Conservation (phyloP, 108 stramenopile genomes). For the Fistulifera pelliculosa region DNA sequence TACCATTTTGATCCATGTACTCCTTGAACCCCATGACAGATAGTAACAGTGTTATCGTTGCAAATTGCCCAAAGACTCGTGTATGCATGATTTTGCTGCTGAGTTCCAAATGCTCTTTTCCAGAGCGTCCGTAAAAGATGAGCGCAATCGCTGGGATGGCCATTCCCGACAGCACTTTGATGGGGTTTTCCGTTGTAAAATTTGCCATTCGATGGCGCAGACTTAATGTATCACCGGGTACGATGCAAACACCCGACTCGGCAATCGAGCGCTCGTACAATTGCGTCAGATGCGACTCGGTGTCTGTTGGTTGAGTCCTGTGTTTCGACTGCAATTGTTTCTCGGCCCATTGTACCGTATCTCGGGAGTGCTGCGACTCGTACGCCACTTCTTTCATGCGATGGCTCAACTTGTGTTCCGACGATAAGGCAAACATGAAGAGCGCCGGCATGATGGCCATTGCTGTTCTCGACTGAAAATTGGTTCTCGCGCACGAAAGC, state of each 20-base stretch:
- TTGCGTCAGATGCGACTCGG: conserved; percentile 26
- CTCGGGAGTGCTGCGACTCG: conserved; percentile 44
- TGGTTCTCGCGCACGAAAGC: conserved; percentile 24
- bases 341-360: conserved; percentile 71
- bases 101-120: conserved; percentile 54
- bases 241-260: conserved; percentile 60
- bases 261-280: conserved; percentile 43
- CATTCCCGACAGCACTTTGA: conserved; percentile 49
- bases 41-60: conserved; percentile 58
- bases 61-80: conserved; percentile 80
- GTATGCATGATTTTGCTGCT: conserved; percentile 73
- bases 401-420: conserved; percentile 52
- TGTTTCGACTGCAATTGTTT: conserved; percentile 20
- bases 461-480: conserved; percentile 66
- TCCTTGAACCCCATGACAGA: conserved; percentile 76
- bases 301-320: conserved; percentile 5
- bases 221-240: conserved; percentile 38
- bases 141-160: conserved; percentile 59
- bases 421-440: conserved; percentile 54
- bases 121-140: conserved; percentile 59
- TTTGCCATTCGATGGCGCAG: conserved; percentile 57
- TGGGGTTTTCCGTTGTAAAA: conserved; percentile 67
- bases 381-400: conserved; percentile 65
- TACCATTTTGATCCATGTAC: conserved; percentile 71
- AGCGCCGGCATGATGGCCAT: conserved; percentile 67